Base-by-base conservation (phyloP, 495 filamentous ascomycete species). In the Penicillium canariense region DNA sequence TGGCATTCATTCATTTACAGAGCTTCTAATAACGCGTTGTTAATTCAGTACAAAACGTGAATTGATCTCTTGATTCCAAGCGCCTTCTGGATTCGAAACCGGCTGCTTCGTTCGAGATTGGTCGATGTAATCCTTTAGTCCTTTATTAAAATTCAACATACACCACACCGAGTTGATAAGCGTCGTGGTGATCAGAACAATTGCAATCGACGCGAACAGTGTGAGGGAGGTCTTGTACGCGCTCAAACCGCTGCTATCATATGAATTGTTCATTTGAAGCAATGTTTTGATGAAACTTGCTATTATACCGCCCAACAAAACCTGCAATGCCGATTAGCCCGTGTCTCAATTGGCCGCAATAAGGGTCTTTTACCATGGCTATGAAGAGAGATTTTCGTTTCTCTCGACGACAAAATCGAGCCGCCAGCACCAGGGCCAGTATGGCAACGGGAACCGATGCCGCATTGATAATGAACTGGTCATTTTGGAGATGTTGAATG, bases 111-210 rank as follows among this genome's bases (percentile, higher is more conserved):
- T 27, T 22, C 50, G 28, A 1, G 36, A 30, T 9, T 49, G 45
- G 11, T 49, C 44, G 23, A 60, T 55, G 35, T 70, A 10, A 9
- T 54, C 35, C 2, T 62, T 65, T 46, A 65, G 31, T 25, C 62
- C 62, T 40, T 65, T 65, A 10, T 49, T 38, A 27, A 65, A 65
- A 23, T 62, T 62, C 12, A 58, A 12, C 18, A 65, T 62, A 45
- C 62, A 65, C 34, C 54, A n/a, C 15, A 62, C 45, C 5, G 59
- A 54, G 36, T 56, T 65, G 34, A 52, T 26, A 1, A 65, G 7
- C 4, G 62, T 62, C 12, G 48, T 17, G 9, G 2, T 23, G 11
- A 65, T 49, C 44, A 65, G 27, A 5, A 62, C 8, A 0, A 61
- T 43, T 4, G 59, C 60, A 12, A 62, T 20, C 20, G 35, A 15